Base-by-base conservation (phyloP, 306 rosid genomes). In the Ziziphus jujuba region DNA sequence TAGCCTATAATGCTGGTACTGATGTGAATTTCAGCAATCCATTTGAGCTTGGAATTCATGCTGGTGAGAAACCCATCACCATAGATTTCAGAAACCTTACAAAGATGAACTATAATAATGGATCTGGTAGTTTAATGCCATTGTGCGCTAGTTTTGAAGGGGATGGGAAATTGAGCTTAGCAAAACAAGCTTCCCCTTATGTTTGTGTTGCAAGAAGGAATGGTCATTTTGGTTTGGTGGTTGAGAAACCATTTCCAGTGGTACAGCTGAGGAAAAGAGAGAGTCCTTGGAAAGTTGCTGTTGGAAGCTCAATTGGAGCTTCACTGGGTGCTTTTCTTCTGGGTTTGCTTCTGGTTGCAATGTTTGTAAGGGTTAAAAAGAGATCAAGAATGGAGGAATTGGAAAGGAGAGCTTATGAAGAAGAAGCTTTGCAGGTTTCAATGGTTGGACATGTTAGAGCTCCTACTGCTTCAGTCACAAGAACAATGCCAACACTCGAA, bases 371-470 rank as follows among this genome's bases (percentile, higher is more conserved):
- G 81, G 99, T 79, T 62, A 93, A 93, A 87, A 88, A 93, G 80
- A 83, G 77, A 59, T 76, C 99, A n/a, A 88, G 89, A 76, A 87
- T 90, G 84, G 97, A 68, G 61, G 89, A 87, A 75, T 57, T 90
- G 95, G 95, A 86, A 70, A 88, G 97, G 33, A 90, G 95, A 25
- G 97, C 92, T 23, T 93, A 93, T 53, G 96, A 88, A 78, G 99
- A 93, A 66, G 99, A 93, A 81, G 97, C 97, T 3, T 75, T 93
- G 61, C 99, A 90, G 66, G 99, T 93, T 1, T 90, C 99, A 12
- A 93, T 93, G 99, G 99, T 93, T 63, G 99, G 99, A 24, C 97
- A 90, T 76, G 89, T 93, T 1, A 80, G 97, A 53, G 97, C 99
- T 82, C 99, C 97, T 23, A 83, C 82, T 1, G 96, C 97, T 2